Conservation (phyloP, 768 basidiomycete species). For the Rubroboletus pulcherrimus region DNA sequence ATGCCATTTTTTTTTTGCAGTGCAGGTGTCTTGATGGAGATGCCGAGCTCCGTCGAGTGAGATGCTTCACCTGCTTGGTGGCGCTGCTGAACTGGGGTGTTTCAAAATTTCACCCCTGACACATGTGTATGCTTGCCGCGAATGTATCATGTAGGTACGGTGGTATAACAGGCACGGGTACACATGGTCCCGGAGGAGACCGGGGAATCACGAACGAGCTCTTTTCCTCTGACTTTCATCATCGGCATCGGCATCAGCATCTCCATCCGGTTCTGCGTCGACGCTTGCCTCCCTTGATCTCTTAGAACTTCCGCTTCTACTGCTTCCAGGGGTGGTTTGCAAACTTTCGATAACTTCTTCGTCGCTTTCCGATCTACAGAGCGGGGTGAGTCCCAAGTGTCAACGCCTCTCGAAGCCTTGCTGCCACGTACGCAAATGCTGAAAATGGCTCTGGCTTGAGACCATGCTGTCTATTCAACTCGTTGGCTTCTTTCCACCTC, state of each 20-base stretch:
- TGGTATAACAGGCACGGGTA: background rate
- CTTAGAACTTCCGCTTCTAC: constrained; percentile 14
- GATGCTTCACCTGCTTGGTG: background rate
- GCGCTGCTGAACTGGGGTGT: background rate
- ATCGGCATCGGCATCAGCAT: background rate
- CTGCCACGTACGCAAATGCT: constrained; percentile 21
- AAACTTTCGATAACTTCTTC: constrained; percentile 25
- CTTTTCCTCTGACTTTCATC: constrained; percentile 12
- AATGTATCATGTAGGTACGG: background rate
- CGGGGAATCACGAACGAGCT: constrained; percentile 6
- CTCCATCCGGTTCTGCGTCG: constrained; percentile 1
- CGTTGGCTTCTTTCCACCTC: constrained; percentile 20
- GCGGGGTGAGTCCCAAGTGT: background rate
- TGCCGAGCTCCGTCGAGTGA: background rate
- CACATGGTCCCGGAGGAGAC: background rate
- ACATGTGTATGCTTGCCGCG: background rate
- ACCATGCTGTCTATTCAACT: constrained; percentile 5
- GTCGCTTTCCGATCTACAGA: constrained; percentile 21
- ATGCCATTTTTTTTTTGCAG: background rate
- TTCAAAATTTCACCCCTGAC: background rate
- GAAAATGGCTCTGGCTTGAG: constrained; percentile 18
- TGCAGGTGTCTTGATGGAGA: background rate
- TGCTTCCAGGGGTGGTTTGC: constrained; percentile 22
- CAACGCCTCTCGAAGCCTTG: background rate
- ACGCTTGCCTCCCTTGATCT: constrained; percentile 10